Percentiles rank a stretch among this genome's conserved stretches.
Conservation (phyloP, 768 basidiomycete species). For the Rossbeevera mucosa region DNA sequence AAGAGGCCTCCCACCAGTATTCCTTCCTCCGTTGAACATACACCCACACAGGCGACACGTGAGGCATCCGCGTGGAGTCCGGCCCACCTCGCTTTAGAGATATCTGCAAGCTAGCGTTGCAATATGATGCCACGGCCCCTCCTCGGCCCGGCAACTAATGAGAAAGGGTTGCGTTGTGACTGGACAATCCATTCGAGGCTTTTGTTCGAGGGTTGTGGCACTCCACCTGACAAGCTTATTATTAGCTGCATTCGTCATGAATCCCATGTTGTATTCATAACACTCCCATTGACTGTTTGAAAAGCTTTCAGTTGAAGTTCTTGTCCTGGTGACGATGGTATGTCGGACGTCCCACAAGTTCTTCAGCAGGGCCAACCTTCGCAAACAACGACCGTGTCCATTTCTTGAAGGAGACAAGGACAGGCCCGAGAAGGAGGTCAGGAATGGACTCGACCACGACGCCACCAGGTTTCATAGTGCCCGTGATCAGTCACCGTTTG, state of each 20-base stretch:
- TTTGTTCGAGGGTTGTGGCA: too few species aligned
- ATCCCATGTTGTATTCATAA: too few species aligned
- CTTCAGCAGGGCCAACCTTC: constrained; percentile 53
- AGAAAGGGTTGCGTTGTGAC: too few species aligned
- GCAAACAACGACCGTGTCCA: constrained; percentile 78
- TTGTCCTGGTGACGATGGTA: too few species aligned
- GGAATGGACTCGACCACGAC: constrained; percentile 86
- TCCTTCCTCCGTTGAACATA: not conserved
- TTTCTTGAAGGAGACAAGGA: constrained; percentile 65
- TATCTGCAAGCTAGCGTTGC: not conserved
- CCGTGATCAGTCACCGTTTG: constrained; percentile 56
- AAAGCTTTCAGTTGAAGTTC: too few species aligned
- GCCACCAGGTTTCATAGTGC: constrained; percentile 62
- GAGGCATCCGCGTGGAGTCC: not conserved
- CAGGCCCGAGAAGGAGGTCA: constrained; percentile 87
- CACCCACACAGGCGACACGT: not conserved
- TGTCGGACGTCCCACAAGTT: constrained; percentile 34
- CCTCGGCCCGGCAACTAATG: too few species aligned
- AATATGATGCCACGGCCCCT: not conserved
- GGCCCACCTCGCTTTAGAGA: not conserved
- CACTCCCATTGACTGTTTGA: too few species aligned
- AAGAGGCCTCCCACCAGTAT: not conserved
- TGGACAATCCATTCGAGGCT: too few species aligned
- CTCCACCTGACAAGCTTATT: too few species aligned
- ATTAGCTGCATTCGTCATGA: too few species aligned